Conservation (phyloP, 2,329 filamentous ascomycete genomes). For the Boeremia lycopersici region DNA sequence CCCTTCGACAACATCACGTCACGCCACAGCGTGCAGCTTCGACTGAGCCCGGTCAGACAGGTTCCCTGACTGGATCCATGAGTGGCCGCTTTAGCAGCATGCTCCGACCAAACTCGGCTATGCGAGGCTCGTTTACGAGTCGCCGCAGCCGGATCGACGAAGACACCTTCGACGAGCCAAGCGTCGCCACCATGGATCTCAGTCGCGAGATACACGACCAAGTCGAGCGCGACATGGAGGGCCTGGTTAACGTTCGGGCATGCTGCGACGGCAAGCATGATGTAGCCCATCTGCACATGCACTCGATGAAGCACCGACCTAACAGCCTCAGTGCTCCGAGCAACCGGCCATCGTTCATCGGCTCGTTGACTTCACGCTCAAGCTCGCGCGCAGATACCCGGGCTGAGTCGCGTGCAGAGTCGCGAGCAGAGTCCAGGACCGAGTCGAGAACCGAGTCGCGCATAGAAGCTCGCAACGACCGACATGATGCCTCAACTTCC, state of each 20-base stretch:
- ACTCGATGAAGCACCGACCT: constrained; percentile 40
- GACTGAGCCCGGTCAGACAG: constrained; percentile 45
- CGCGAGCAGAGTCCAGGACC: constrained; percentile 14
- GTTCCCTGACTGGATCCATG: constrained; percentile 52
- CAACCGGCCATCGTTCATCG: constrained; percentile 38
- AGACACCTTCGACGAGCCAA: constrained; percentile 59
- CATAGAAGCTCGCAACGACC: constrained; percentile 33
- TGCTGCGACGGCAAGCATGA: constrained; percentile 88
- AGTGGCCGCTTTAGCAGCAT: constrained; percentile 54
- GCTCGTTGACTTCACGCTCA: constrained; percentile 43
- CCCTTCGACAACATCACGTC: constrained; percentile 53
- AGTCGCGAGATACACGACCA: constrained; percentile 73
- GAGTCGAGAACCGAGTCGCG: constrained; percentile 18
- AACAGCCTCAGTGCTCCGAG: constrained; percentile 30
- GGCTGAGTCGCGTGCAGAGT: constrained; percentile 26
- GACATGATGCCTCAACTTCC: constrained; percentile 34
- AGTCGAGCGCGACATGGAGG: constrained; percentile 76
- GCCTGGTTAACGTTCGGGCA: constrained; percentile 91
- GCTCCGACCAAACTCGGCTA: constrained; percentile 49
- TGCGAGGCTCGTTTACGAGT: constrained; percentile 58
- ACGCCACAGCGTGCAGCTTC: constrained; percentile 36
- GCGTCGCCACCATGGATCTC: constrained; percentile 80
- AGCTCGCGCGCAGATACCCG: constrained; percentile 34
- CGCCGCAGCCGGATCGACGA: constrained; percentile 51
- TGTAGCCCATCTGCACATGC: constrained; percentile 52